Evolutionary conservation across 495 filamentous ascomycete genomes (phyloP).

Genomic region (Penicillium lagena): DNA sequence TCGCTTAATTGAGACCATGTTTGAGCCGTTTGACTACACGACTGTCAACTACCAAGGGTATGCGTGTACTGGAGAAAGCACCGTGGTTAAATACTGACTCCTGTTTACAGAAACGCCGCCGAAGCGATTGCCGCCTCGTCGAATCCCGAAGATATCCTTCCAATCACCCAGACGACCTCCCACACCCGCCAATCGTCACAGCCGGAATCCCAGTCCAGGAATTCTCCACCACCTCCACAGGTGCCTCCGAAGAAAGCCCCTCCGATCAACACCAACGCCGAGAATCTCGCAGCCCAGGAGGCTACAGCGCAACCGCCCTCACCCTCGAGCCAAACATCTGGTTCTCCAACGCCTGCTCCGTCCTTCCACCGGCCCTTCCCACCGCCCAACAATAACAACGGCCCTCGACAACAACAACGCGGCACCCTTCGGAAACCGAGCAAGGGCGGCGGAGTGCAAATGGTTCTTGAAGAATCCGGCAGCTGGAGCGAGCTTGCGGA

Average conservation of each 20-base stretch:
- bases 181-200: constrained; percentile 37
- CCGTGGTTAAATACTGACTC: too few species aligned
- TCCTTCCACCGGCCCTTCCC: constrained; percentile 34
- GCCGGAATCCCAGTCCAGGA: constrained; percentile 20
- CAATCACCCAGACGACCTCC: constrained; percentile 17
- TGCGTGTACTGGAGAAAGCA: too few species aligned
- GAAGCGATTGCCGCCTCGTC: constrained; percentile 32
- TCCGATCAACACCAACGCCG: constrained; percentile 20
- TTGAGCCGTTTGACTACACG: constrained; percentile 95
- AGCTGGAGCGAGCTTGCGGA: constrained; percentile 87
- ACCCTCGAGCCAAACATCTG: constrained; percentile 4
- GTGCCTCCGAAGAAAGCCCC: too few species aligned
- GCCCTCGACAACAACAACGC: constrained; percentile 9
- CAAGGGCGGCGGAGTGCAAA: constrained; percentile 80
- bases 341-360: constrained; percentile 18
- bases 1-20: constrained; percentile 88
- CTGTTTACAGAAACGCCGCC: constrained; percentile 21
- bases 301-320: constrained; percentile 18
- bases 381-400: constrained; percentile 2
- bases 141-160: constrained; percentile 38
- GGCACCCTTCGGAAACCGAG: constrained; percentile 53
- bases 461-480: constrained; percentile 80
- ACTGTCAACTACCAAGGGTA: constrained; percentile 49
- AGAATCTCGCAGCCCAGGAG: background rate
- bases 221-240: constrained; percentile 19